Percentiles rank a stretch among this genome's conserved stretches.
Conservation (phyloP, 768 basidiomycete species). For the Fomitopsis pulvina region DNA sequence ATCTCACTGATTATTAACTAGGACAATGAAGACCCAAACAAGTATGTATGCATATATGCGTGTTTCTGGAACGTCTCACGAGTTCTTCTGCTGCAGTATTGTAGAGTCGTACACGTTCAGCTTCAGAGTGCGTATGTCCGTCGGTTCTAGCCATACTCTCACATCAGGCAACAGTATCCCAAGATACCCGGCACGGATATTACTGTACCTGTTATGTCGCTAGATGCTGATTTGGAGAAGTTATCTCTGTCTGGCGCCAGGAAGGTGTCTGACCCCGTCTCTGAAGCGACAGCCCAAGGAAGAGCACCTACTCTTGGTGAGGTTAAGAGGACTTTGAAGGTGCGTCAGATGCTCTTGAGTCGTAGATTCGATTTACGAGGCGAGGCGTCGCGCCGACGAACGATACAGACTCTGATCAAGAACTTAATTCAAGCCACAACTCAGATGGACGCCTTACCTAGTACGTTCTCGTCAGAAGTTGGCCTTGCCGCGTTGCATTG, state of each 20-base stretch:
- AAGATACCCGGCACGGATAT: constrained; percentile 52
- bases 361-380: too few relatives aligned
- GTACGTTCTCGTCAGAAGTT: constrained; percentile 33
- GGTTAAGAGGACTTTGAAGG: constrained; percentile 79
- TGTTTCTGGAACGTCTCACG: constrained; percentile 5
- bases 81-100: constrained; percentile 41
- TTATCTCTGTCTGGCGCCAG: constrained; percentile 34
- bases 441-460: constrained; percentile 74
- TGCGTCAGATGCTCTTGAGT: not conserved
- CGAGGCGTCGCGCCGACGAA: not conserved
- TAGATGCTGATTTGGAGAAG: constrained; percentile 53
- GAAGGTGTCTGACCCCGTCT: constrained; percentile 46
- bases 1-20: constrained; percentile 22
- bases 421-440: constrained; percentile 73
- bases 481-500: constrained; percentile 1
- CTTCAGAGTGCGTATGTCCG: constrained; percentile 48
- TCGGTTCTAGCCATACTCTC: not conserved
- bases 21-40: constrained; percentile 83
- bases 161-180: constrained; percentile 47
- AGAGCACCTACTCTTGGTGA: constrained; percentile 68
- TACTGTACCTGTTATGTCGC: constrained; percentile 64
- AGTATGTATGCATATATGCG: constrained; percentile 42
- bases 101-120: constrained; percentile 88
- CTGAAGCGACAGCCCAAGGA: constrained; percentile 52
- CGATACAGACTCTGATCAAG: constrained; percentile 59